Base-by-base conservation (phyloP, 139 green algal genomes). In the Picocystis salinarum region DNA sequence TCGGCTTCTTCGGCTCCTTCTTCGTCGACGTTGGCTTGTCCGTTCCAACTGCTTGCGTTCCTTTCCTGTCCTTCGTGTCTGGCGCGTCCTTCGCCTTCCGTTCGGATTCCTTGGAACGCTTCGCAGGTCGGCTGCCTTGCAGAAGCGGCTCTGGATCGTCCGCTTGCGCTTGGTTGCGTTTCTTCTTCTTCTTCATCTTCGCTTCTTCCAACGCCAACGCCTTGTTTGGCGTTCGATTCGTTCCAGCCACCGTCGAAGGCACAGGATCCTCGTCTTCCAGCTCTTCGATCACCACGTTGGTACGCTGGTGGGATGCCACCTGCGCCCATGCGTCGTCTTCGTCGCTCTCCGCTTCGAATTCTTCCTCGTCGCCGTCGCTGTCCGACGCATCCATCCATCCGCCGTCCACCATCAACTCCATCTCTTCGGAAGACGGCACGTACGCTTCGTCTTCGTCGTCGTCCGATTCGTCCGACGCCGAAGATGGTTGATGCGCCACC, bases 401-500 rank as follows among this genome's bases (percentile, higher is more conserved):
- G 31, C 15, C 31, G 31, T 17, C 15, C 31, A 17, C 31, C 31
- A 17, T 15, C 13, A 13, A 17, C 31, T 15, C 31, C 31, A 37
- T 37, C 31, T 37, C 31, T 15, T 42, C 6, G 7, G 6, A 6
- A 19, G 11, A 9, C 30, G 15, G 9, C 29, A 40, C 15, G 30
- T 25, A 7, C 30, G 17, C 13, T 13, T 33, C 46, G 6, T 13
- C 36, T 5, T 33, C 28, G 13, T 36, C 45, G 2, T 48, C 30
- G 23, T 59, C 51, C 4, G 52, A 42, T 3, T 51, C 40, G 27
- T 59, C 52, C 17, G 42, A 34, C 15, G 25, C 9, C 25, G 22
- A 19, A 29, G 23, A n/a, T 25, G 41, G 26, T 10, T n/a, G n/a
- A n/a, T 50, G 52, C 3, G 70, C 75, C 20, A 77, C 62, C 44